These are phyloP conservation scores for Dissophora globulifera DNA, from an alignment of 192 early-diverging fungal species.

Conservation along the genomic window DNA sequence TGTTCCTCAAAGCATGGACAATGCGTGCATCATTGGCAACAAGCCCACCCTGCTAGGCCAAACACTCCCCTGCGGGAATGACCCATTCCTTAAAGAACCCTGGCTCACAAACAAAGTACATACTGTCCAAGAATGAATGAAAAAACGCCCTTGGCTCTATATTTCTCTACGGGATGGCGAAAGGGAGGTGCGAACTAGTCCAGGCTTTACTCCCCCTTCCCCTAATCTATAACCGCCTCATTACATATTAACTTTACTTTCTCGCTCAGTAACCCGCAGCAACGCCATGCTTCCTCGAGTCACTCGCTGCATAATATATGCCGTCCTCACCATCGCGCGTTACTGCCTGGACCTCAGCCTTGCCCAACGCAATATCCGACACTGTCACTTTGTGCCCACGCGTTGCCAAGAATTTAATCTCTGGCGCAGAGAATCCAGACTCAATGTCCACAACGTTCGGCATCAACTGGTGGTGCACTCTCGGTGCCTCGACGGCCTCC, in stretches of 20 bases:
- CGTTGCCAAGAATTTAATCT: constrained; percentile 26
- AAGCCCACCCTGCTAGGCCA: too few relatives aligned
- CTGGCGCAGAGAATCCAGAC: constrained; percentile 43
- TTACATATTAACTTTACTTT: neutral
- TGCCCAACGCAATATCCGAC: constrained; percentile 36
- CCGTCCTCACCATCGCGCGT: constrained; percentile 55
- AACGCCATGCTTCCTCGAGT: constrained; percentile 71
- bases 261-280: constrained; percentile 66
- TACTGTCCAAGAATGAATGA: too few relatives aligned
- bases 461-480: constrained; percentile 92
- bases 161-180: too few relatives aligned
- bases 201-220: too few relatives aligned
- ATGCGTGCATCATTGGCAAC: too few relatives aligned
- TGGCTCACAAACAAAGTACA: too few relatives aligned
- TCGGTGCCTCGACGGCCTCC: constrained; percentile 75
- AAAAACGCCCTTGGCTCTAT: too few relatives aligned
- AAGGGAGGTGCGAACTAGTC: too few relatives aligned
- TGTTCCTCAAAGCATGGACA: too few relatives aligned
- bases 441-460: constrained; percentile 67
- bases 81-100: too few relatives aligned
- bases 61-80: too few relatives aligned
- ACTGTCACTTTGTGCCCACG: constrained; percentile 57
- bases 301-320: constrained; percentile 67
- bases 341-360: constrained; percentile 69
- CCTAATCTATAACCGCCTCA: too few relatives aligned